These are phyloP conservation scores for Inga laurina DNA, from an alignment of 306 rosid species.

Conservation along the genomic window DNA sequence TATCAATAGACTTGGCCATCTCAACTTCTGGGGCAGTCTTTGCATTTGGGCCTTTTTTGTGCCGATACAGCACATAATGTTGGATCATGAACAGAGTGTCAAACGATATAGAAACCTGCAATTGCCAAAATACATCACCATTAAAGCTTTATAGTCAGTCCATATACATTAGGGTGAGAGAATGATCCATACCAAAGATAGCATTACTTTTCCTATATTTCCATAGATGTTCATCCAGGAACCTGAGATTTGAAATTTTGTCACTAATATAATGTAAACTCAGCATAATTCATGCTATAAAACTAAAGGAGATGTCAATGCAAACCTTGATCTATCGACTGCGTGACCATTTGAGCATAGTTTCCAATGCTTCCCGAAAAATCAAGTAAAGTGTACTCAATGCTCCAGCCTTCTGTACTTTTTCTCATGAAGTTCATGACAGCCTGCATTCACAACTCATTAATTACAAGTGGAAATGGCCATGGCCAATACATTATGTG, in stretches of 20 bases:
- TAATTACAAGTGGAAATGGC: not conserved
- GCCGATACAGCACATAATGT: slow-evolving; percentile 54
- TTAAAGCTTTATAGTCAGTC: not conserved
- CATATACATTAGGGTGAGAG: not conserved
- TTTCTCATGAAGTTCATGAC: slow-evolving; percentile 76
- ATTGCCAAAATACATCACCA: not conserved
- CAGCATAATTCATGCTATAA: not conserved
- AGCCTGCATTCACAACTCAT: slow-evolving; percentile 48
- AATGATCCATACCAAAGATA: slow-evolving; percentile 64
- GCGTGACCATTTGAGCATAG: slow-evolving; percentile 78
- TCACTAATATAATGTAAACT: slow-evolving; percentile 8
- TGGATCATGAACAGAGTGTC: slow-evolving; percentile 63
- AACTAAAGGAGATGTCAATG: not conserved
- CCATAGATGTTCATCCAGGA: slow-evolving; percentile 87
- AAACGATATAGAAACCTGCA: slow-evolving; percentile 60
- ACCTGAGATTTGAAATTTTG: slow-evolving; percentile 47
- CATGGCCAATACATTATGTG: not conserved
- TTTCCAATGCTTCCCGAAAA: slow-evolving; percentile 76
- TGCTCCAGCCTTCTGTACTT: slow-evolving; percentile 93
- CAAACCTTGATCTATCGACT: slow-evolving; percentile 88
- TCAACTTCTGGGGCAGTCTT: slow-evolving; percentile 16
- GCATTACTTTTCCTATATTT: slow-evolving; percentile 72
- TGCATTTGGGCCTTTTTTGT: not conserved
- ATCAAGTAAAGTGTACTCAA: slow-evolving; percentile 74
- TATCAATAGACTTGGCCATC: slow-evolving; percentile 20